phyloP scores from a whole-genome alignment of 768 basidiomycete species.

The Rhodosporidiobolus sp. region DNA sequence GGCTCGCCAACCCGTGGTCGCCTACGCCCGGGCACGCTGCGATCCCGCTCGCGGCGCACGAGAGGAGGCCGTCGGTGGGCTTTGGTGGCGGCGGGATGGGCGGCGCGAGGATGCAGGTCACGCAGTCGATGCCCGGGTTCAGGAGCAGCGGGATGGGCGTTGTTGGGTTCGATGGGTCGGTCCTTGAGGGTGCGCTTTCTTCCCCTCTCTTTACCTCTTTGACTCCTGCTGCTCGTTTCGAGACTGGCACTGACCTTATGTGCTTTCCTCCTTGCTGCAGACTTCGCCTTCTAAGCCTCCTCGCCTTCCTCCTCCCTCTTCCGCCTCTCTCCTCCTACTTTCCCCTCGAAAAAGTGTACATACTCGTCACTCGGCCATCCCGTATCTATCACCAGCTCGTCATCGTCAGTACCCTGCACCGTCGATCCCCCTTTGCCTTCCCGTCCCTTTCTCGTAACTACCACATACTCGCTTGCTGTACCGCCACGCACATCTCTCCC shows the following conservation, averaged over 20 bases:
- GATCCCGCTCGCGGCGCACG: background rate
- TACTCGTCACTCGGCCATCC: no score
- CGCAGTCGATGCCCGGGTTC: background rate
- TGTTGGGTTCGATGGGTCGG: background rate
- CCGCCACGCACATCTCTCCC: no score
- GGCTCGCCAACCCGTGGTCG: slow-evolving; percentile 3
- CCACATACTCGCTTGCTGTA: background rate
- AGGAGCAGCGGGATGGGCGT: no score
- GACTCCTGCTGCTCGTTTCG: no score
- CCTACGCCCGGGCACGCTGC: background rate
- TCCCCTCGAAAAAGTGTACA: no score
- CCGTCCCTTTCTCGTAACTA: no score
- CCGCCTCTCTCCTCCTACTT: background rate
- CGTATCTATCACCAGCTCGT: no score
- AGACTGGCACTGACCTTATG: background rate
- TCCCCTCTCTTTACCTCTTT: background rate
- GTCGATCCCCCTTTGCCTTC: background rate
- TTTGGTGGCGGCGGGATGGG: no score
- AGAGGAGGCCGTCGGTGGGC: background rate
- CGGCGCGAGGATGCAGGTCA: background rate
- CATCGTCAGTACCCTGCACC: no score
- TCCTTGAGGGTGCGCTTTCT: background rate
- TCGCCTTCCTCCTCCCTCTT: background rate
- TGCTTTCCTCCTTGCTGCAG: background rate
- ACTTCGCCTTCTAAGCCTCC: background rate